Base-by-base conservation (phyloP, 306 rosid genomes). In the Castanea mollissima region DNA sequence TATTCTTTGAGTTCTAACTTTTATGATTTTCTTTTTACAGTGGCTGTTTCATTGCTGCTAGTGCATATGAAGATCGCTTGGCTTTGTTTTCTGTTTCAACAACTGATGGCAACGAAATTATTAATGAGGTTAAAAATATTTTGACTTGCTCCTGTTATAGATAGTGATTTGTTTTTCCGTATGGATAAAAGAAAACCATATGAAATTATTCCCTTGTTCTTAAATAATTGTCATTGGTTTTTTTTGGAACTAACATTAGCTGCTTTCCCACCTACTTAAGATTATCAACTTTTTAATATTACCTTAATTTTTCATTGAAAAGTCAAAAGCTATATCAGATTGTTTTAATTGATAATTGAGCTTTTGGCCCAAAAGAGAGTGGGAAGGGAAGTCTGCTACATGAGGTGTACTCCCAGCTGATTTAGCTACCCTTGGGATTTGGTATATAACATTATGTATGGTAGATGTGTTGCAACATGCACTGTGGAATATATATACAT, bases 41-140 rank as follows among this genome's bases (percentile, higher is more conserved):
- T 87, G 99, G 99, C 87, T 91, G 97, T 87, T 94, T 88, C 86
- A 84, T 94, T 80, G 99, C 99, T 86, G 88, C 84, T 74, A 91
- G 99, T 80, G 97, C 97, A 71, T 94, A 88, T 82, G 97, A 90
- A 84, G 88, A 87, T 86, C 90, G 83, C 55, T 54, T 92, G 92
- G 97, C 92, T 69, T 76, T 94, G 78, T 87, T 94, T 86, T 91
- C 97, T n/a, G 74, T 92, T 89, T 94, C 99, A 80, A 55, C 69
- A 74, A 79, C 90, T 75, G 79, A 83, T 13, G 87, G 92, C 71
- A 76, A 81, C 77, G 91, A 89, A 81, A 89, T 94, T 74, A 83
- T 94, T 70, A 95, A 94, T 78, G 88, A 92, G 97, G 97, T 94
- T 34, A 49, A 52, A 72, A 76, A 69, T 21, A 76, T 75, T 51